phyloP scores from a whole-genome alignment of 2,329 filamentous ascomycete genomes.

The Penicillium sp. region DNA sequence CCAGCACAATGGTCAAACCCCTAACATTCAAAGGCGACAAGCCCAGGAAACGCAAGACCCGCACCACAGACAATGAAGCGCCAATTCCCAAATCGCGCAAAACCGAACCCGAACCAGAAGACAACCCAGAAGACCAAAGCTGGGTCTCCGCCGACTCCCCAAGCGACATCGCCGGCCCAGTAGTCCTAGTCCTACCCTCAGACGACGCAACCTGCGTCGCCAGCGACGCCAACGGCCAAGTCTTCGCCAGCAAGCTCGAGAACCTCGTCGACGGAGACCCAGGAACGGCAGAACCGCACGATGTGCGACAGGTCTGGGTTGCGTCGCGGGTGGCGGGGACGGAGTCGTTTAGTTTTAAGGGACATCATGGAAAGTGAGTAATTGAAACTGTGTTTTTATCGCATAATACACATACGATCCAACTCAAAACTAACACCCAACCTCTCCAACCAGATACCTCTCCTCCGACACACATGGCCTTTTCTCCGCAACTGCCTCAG shows the following conservation, averaged over 20 bases:
- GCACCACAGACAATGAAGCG: slow-evolving; percentile 48
- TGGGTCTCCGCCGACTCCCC: slow-evolving; percentile 83
- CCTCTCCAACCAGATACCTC: slow-evolving; percentile 62
- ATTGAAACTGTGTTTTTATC: not conserved
- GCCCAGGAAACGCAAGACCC: slow-evolving; percentile 83
- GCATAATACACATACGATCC: not conserved
- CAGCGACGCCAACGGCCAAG: slow-evolving; percentile 80
- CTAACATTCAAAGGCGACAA: slow-evolving; percentile 97
- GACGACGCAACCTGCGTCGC: slow-evolving; percentile 71
- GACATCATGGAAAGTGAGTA: slow-evolving; percentile 74
- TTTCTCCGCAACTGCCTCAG: slow-evolving; percentile 72
- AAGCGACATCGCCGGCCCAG: slow-evolving; percentile 74
- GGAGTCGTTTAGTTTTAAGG: slow-evolving; percentile 80
- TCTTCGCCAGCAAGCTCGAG: slow-evolving; percentile 78
- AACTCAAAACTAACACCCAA: not conserved
- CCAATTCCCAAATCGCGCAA: slow-evolving; percentile 23
- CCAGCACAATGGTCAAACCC: slow-evolving; percentile 62
- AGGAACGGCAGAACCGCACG: slow-evolving; percentile 86
- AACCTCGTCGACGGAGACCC: slow-evolving; percentile 84
- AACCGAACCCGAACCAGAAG: slow-evolving; percentile 21
- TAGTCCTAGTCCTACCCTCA: slow-evolving; percentile 78
- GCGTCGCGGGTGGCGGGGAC: slow-evolving; percentile 80
- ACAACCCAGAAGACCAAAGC: slow-evolving; percentile 67
- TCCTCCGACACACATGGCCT: slow-evolving; percentile 80
- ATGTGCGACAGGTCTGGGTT: slow-evolving; percentile 94